Percentiles rank a stretch among this genome's conserved stretches.
Conservation (phyloP, 2,329 filamentous ascomycete genomes). For the Botrytis fabae region DNA sequence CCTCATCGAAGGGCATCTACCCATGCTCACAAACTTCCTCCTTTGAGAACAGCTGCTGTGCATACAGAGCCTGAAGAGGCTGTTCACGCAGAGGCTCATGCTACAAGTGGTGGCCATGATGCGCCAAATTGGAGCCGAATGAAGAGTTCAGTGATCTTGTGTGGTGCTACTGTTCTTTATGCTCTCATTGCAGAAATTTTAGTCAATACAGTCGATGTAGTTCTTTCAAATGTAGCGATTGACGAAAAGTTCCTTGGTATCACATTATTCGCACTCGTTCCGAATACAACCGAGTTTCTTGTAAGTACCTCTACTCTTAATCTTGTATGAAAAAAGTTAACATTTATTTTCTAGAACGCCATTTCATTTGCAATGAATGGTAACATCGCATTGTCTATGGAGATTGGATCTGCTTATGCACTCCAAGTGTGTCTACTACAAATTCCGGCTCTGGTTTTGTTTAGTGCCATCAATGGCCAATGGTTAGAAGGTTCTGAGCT, state of each 20-base stretch:
- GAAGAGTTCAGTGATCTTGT: slow-evolving; percentile 86
- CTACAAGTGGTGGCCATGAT: slow-evolving; percentile 73
- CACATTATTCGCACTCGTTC: slow-evolving; percentile 92
- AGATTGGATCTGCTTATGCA: slow-evolving; percentile 96
- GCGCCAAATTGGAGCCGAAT: slow-evolving; percentile 96
- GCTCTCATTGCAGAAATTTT: slow-evolving; percentile 97
- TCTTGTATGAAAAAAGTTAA: slow-evolving; percentile 27
- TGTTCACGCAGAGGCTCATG: slow-evolving; percentile 43
- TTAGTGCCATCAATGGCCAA: slow-evolving; percentile 72
- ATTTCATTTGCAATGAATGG: slow-evolving; percentile 99
- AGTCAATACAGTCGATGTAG: slow-evolving; percentile 96
- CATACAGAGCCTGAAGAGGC: slow-evolving; percentile 36
- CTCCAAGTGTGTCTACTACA: slow-evolving; percentile 94
- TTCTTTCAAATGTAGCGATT: slow-evolving; percentile 83
- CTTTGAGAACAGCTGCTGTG: slow-evolving; percentile 40
- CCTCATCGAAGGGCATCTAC: slow-evolving; percentile 52
- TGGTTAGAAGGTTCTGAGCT: slow-evolving; percentile 56
- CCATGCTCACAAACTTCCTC: slow-evolving; percentile 36
- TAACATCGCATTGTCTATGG: slow-evolving; percentile 98
- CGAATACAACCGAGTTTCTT: slow-evolving; percentile 97
- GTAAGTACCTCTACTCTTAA: slow-evolving; percentile 52
- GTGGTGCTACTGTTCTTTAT: slow-evolving; percentile 87
- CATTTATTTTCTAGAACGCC: slow-evolving; percentile 61
- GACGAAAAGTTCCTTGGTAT: slow-evolving; percentile 98
- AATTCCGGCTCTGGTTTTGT: slow-evolving; percentile 88